Evolutionary conservation across 164 flowering plant genomes (phyloP).

Genomic region (Brasenia schreberi): DNA sequence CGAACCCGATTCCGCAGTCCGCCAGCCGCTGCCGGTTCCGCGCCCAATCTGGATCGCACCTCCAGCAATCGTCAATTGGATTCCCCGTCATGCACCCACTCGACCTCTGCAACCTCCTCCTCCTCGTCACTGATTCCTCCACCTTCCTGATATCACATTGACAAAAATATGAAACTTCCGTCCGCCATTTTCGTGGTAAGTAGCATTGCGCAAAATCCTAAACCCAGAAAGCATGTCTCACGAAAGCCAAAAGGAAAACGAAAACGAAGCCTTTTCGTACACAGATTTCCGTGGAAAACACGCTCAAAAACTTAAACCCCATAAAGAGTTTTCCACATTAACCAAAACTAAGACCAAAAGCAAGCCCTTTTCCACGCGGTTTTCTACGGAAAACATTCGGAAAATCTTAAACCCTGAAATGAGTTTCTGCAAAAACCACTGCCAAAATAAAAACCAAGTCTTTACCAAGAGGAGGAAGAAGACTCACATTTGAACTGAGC

Average conservation of each 20-base stretch:
- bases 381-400: not conserved
- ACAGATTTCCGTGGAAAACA: too few relatives aligned
- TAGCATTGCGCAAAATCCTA: not conserved
- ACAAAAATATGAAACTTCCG: not conserved
- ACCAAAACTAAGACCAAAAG: not conserved
- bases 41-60: slow-evolving; percentile 60
- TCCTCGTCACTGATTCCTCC: slow-evolving; percentile 29
- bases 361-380: not conserved
- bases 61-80: slow-evolving; percentile 84
- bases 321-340: too few relatives aligned
- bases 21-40: slow-evolving; percentile 50
- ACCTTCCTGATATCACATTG: slow-evolving; percentile 27
- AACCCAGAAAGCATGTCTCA: too few relatives aligned
- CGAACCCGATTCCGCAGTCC: slow-evolving; percentile 78
- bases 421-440: not conserved
- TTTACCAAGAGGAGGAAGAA: not conserved
- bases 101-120: slow-evolving; percentile 16
- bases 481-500: not conserved
- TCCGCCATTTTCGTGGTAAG: not conserved
- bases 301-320: too few relatives aligned
- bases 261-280: too few relatives aligned
- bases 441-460: not conserved
- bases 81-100: slow-evolving; percentile 39
- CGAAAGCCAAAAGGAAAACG: too few relatives aligned
- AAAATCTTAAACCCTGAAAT: not conserved